A percentile compares a stretch with the other conserved stretches of the same genome.
Conservation (phyloP, 306 rosid species). For the Carpinus viminea region DNA sequence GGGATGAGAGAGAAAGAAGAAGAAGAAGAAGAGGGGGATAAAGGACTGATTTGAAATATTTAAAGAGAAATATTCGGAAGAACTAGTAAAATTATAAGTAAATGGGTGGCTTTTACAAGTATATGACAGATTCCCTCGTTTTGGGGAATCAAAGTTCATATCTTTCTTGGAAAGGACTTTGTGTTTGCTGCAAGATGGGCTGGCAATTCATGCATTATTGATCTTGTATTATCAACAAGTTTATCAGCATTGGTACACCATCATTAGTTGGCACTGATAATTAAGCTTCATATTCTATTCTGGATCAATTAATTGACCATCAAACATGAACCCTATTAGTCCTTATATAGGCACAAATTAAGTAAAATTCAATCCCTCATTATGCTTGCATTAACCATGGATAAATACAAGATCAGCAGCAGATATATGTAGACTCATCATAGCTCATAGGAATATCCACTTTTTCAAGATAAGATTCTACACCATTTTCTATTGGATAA, state of each 20-base stretch:
- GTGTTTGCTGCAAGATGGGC: not conserved
- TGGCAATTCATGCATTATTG: not conserved
- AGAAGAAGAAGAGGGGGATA: not conserved
- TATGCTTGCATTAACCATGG: constrained; percentile 30
- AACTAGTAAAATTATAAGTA: not conserved
- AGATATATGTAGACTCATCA: not conserved
- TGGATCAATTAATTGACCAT: not conserved
- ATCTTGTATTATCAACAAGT: not conserved
- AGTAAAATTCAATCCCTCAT: constrained; percentile 8
- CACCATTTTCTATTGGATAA: constrained; percentile 40
- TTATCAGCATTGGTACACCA: not conserved
- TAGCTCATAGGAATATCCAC: constrained; percentile 34
- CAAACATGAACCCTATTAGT: not conserved
- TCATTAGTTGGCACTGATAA: not conserved
- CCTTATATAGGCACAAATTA: not conserved
- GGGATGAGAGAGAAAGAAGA: not conserved
- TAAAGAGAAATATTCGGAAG: not conserved
- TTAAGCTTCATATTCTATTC: not conserved
- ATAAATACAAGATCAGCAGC: constrained; percentile 8
- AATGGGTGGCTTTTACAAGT: not conserved
- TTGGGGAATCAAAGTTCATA: not conserved
- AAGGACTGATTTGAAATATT: not conserved
- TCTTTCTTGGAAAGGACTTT: not conserved
- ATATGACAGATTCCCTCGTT: not conserved
- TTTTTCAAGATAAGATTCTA: constrained; percentile 43